A percentile compares a stretch with the other conserved stretches of the same genome.
Conservation (phyloP, 768 basidiomycete genomes). For the Plicaturopsis crispa region DNA sequence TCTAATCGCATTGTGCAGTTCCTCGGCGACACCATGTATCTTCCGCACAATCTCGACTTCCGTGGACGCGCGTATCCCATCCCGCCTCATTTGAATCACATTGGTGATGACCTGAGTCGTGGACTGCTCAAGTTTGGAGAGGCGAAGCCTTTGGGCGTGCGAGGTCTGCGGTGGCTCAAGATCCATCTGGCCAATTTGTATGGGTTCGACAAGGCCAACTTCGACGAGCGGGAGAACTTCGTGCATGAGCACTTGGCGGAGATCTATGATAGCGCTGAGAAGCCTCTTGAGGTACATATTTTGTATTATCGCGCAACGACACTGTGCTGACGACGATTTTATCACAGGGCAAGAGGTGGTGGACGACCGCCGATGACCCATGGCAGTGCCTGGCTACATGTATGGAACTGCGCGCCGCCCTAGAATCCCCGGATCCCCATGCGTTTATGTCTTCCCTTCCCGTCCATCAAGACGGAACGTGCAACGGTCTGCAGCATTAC, state of each 20-base stretch:
- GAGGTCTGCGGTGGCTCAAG: constrained; percentile 90
- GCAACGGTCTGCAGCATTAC: constrained; percentile 98
- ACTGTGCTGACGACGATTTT: no score
- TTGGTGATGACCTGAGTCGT: constrained; percentile 90
- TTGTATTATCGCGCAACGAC: no score
- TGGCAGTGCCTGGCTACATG: constrained; percentile 97
- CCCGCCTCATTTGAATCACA: constrained; percentile 91
- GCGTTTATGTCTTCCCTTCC: constrained; percentile 66
- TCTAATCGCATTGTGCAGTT: constrained; percentile 40
- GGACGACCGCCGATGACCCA: constrained; percentile 87
- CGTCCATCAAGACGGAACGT: constrained; percentile 96
- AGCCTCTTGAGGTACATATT: constrained; percentile 61
- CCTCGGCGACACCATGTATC: constrained; percentile 80
- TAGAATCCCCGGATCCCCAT: constrained; percentile 59
- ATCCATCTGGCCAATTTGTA: constrained; percentile 91
- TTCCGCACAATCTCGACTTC: constrained; percentile 97
- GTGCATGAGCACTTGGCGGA: constrained; percentile 66
- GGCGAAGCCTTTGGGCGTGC: constrained; percentile 68
- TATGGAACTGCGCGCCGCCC: constrained; percentile 77
- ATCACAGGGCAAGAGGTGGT: constrained; percentile 71
- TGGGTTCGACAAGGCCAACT: constrained; percentile 91
- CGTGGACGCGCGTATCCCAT: constrained; percentile 96
- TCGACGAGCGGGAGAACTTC: constrained; percentile 86
- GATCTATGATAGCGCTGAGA: constrained; percentile 74
- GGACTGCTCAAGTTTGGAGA: constrained; percentile 82